A percentile compares a stretch with the other conserved stretches of the same genome.
These are phyloP conservation scores for Hirsutella minnesotensis DNA, from an alignment of 2,329 filamentous ascomycete species.

Conservation along the genomic window DNA sequence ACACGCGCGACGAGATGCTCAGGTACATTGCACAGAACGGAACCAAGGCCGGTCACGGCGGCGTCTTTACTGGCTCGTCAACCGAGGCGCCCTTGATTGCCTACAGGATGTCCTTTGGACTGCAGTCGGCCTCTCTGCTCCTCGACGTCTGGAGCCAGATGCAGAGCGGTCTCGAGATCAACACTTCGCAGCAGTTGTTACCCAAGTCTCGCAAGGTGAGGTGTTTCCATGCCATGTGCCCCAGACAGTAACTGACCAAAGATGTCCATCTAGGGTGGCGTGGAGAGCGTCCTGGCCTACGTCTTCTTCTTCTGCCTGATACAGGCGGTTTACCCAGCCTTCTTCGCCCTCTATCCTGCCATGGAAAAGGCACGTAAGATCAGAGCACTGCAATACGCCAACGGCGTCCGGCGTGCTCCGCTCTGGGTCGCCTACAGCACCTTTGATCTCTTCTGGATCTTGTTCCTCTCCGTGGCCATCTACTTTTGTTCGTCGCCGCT, in stretches of 20 bases:
- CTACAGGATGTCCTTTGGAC: too few relatives aligned
- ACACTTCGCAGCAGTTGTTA: slow-evolving; percentile 43
- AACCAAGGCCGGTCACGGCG: slow-evolving; percentile 2
- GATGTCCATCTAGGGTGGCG: neutral
- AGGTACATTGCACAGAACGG: slow-evolving; percentile 4
- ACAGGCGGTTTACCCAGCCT: slow-evolving; percentile 53
- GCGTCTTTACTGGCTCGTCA: slow-evolving; percentile 5
- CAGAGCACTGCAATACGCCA: slow-evolving; percentile 72
- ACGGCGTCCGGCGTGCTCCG: slow-evolving; percentile 65
- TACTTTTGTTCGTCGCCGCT: slow-evolving; percentile 50
- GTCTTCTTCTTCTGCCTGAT: slow-evolving; percentile 52
- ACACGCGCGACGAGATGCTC: slow-evolving; percentile 3
- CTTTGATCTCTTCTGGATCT: slow-evolving; percentile 66
- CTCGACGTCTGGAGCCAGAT: too few relatives aligned
- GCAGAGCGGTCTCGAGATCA: too few relatives aligned
- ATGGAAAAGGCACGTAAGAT: slow-evolving; percentile 65
- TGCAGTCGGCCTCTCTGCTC: too few relatives aligned
- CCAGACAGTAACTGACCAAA: slow-evolving; percentile 26
- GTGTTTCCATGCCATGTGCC: too few relatives aligned
- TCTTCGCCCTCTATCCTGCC: slow-evolving; percentile 69
- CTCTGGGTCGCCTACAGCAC: slow-evolving; percentile 68
- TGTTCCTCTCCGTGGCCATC: slow-evolving; percentile 51
- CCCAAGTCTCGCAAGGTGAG: slow-evolving; percentile 37
- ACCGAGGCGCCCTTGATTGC: neutral
- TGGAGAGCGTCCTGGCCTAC: slow-evolving; percentile 9